Conservation (phyloP, 306 rosid species). For the Corylus avellana region DNA sequence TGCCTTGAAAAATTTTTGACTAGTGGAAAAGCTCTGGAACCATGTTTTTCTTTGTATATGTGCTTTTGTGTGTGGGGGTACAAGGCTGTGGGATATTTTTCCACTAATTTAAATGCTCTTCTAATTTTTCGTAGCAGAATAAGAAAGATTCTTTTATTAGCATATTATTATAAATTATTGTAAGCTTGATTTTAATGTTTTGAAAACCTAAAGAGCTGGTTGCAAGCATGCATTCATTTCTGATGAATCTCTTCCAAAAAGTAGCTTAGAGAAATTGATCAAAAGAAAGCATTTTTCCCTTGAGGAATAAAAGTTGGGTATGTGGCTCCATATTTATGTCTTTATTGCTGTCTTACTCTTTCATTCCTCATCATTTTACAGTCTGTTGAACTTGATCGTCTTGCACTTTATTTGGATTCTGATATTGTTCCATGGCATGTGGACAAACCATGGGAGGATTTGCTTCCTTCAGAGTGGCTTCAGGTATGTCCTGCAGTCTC, state of each 20-base stretch:
- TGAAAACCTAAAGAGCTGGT: not conserved
- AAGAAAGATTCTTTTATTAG: conserved; percentile 15
- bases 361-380: conserved; percentile 41
- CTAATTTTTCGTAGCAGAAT: not conserved
- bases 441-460: conserved; percentile 78
- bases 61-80: not conserved
- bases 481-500: conserved; percentile 49
- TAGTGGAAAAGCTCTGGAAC: conserved; percentile 22
- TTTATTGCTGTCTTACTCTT: conserved; percentile 14
- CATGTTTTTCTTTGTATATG: not conserved
- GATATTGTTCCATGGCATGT: conserved; percentile 78
- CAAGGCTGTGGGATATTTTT: not conserved
- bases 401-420: conserved; percentile 89
- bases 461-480: conserved; percentile 95
- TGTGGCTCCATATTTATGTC: conserved; percentile 3
- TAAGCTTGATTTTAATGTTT: conserved; percentile 3
- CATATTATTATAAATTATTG: conserved; percentile 4
- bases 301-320: not conserved
- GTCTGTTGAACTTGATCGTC: conserved; percentile 86
- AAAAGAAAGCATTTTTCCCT: not conserved
- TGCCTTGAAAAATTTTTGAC: conserved; percentile 1
- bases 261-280: not conserved
- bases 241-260: not conserved
- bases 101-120: conserved; percentile 18
- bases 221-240: conserved; percentile 4